Base-by-base conservation (phyloP, 768 basidiomycete genomes). In the Piloderma croceum region DNA sequence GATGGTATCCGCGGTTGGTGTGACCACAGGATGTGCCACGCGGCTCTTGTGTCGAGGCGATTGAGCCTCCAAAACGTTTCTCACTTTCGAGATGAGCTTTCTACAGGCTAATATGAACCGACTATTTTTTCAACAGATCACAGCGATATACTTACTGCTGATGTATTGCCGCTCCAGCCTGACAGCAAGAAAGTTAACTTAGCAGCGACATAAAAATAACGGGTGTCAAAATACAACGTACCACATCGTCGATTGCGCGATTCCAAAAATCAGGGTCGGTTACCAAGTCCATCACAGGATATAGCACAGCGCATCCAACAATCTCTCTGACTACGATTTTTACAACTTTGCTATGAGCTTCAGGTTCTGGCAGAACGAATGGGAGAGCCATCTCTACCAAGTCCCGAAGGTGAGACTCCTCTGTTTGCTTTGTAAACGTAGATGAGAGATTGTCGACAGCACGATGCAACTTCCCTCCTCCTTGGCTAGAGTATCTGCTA, bases 201-300 rank as follows among this genome's bases (percentile, higher is more conserved):
- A 34, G 13, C 33, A 34, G 10, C 21, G 23, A 42, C 46, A 19
- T 53, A 17, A 52, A 46, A 35, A 24, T 12, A 31, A 21, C 22
- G 27, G 10, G 19, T 22, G 41, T 48, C 18, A 52, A 41, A 7
- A 20, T 3, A 7, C 33, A 33, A 24, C 89, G 63, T 58, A 91
- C 93, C 66, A 89, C 78, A 64, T 92, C 83, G 60, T 97, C 93
- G 36, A 97, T 87, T 25, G 79, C 76, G 43, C 79, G 72, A 64
- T 99, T 99, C 92, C 92, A 97, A 49, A 96, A 96, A 60, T 99
- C 96, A 4, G 92, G 90, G 59, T 99, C 96, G 21, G 86, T 74
- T 24, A 97, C 57, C 83, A 94, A 89, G 36, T 97, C 90, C 71
- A 94, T 81, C 39, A 94, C 61, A 10, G 94, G 92, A 54, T 86